Conservation (phyloP, 306 rosid species). For the Castanopsis chinensis region DNA sequence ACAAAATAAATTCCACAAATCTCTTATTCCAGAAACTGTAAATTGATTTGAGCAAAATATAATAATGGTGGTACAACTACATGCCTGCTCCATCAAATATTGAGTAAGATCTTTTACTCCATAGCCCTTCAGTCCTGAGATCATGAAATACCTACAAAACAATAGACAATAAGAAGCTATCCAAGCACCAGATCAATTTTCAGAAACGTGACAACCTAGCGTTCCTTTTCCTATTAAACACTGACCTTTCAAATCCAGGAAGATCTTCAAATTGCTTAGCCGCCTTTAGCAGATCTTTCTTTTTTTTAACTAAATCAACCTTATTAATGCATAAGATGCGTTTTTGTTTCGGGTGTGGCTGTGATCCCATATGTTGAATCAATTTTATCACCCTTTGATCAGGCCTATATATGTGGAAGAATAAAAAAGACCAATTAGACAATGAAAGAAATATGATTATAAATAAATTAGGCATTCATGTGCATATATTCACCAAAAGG, state of each 20-base stretch:
- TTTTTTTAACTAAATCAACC: conserved; percentile 89
- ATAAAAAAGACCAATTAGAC: conserved; percentile 1
- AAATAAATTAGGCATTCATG: background rate
- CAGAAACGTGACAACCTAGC: conserved; percentile 3
- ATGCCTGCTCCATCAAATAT: conserved; percentile 85
- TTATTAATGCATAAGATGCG: conserved; percentile 89
- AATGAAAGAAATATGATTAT: conserved; percentile 4
- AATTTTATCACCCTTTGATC: conserved; percentile 76
- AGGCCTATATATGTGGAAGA: conserved; percentile 52
- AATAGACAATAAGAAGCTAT: conserved; percentile 25
- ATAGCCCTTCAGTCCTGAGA: conserved; percentile 87
- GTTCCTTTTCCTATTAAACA: conserved; percentile 11
- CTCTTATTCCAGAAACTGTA: background rate
- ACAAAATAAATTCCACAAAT: background rate
- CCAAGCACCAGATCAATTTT: conserved; percentile 16
- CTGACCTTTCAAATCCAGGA: conserved; percentile 87
- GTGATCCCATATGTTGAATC: conserved; percentile 73
- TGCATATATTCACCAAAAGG: background rate
- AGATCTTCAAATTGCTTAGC: conserved; percentile 83
- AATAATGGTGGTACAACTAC: conserved; percentile 36
- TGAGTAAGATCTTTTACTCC: conserved; percentile 75
- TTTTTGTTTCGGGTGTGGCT: conserved; percentile 61
- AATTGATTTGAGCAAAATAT: conserved; percentile 11
- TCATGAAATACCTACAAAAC: conserved; percentile 77
- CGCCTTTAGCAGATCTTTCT: conserved; percentile 78